phyloP scores from a whole-genome alignment of 169 alveolate genomes.

The Babesia ovata region DNA sequence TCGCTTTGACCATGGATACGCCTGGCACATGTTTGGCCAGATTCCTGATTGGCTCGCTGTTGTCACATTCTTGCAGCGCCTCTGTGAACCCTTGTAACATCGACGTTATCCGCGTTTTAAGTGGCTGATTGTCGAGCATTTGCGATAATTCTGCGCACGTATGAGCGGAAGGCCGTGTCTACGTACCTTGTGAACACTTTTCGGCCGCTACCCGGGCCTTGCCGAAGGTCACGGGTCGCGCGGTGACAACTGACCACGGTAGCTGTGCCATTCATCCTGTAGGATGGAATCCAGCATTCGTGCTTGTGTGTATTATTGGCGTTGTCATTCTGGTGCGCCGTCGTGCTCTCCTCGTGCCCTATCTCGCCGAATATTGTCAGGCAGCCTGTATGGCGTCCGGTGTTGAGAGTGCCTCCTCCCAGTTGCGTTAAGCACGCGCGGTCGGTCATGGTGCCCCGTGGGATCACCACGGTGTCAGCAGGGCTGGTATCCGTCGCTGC shows the following conservation, averaged over 20 bases:
- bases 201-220: constrained; percentile 47
- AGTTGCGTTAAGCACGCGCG: too few species aligned
- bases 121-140: constrained; percentile 13
- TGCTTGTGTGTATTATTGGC: constrained; percentile 4
- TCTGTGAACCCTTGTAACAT: constrained; percentile 39
- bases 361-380: background rate
- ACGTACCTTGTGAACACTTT: constrained; percentile 55
- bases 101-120: constrained; percentile 43
- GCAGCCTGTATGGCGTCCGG: background rate
- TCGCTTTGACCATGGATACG: constrained; percentile 31
- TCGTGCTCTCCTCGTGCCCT: background rate
- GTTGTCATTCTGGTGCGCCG: too few species aligned
- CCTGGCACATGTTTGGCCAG: constrained; percentile 33
- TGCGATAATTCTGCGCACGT: constrained; percentile 38
- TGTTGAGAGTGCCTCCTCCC: background rate
- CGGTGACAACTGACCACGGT: constrained; percentile 58
- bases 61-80: constrained; percentile 47
- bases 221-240: constrained; percentile 54
- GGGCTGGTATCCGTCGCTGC: too few species aligned
- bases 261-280: constrained; percentile 66
- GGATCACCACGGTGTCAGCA: too few species aligned
- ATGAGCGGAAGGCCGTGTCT: background rate
- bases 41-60: constrained; percentile 7
- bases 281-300: constrained; percentile 1
- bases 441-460: too few species aligned